These are phyloP conservation scores for Penicillium sp. DNA, from an alignment of 2,329 filamentous ascomycete species.

Conservation along the genomic window DNA sequence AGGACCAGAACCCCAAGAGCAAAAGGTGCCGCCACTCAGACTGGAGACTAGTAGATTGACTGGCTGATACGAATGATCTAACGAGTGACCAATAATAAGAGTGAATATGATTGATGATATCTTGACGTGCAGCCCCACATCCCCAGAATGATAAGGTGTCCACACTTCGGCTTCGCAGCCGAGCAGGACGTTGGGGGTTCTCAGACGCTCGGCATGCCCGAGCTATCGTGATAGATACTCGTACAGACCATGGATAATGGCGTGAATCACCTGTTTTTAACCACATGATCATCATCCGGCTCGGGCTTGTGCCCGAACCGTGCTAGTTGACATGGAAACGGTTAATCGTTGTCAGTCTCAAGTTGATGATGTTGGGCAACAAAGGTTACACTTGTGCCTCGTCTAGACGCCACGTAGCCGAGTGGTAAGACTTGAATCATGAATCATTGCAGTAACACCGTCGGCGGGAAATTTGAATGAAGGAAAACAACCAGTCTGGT, in stretches of 20 bases:
- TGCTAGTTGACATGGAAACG: not conserved
- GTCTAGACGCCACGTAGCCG: not conserved
- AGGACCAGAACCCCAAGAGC: not conserved
- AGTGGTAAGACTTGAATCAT: not conserved
- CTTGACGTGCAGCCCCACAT: not conserved
- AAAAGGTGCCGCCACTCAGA: not conserved
- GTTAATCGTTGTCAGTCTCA: not conserved
- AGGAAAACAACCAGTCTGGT: no score
- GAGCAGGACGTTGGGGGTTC: not conserved
- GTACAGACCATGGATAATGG: not conserved
- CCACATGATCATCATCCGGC: conserved; percentile 2
- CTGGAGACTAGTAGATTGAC: not conserved
- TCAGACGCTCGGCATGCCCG: not conserved
- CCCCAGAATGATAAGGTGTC: not conserved
- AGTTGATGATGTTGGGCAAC: not conserved
- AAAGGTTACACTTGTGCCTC: not conserved
- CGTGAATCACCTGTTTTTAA: not conserved
- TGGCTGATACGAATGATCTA: not conserved
- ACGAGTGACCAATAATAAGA: not conserved
- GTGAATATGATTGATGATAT: not conserved
- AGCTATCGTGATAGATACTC: not conserved
- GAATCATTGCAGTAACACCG: not conserved
- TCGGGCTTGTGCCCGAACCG: not conserved
- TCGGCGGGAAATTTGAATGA: not conserved
- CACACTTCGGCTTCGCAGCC: conserved; percentile 1